Percentiles rank a stretch among this genome's conserved stretches.
These are phyloP conservation scores for Camellia granthamiana DNA, from an alignment of 148 eudicot species.

Conservation along the genomic window DNA sequence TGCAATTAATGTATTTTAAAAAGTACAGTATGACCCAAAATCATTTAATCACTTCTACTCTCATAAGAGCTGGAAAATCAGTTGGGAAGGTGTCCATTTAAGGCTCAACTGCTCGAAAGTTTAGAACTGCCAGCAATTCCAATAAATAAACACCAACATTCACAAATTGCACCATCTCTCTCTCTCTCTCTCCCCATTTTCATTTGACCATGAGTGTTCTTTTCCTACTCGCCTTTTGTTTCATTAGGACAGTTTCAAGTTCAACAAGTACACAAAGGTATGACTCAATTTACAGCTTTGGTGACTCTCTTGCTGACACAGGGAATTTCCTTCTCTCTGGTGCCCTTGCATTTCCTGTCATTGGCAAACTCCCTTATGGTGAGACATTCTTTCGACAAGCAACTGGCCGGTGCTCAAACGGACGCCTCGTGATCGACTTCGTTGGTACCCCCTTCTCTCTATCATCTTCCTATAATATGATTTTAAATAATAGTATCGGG, in stretches of 20 bases:
- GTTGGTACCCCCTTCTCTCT: conserved; percentile 33
- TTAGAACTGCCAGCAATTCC: background rate
- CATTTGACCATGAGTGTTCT: conserved; percentile 13
- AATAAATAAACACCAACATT: background rate
- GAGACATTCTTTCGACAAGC: conserved; percentile 53
- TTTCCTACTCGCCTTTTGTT: conserved; percentile 11
- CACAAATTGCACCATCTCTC: background rate
- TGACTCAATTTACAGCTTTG: conserved; percentile 44
- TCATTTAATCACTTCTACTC: background rate
- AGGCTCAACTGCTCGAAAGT: conserved; percentile 11
- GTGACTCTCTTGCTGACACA: conserved; percentile 50
- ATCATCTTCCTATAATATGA: background rate
- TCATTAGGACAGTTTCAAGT: background rate
- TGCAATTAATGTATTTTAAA: background rate
- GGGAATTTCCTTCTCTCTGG: conserved; percentile 55
- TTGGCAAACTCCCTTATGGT: conserved; percentile 60
- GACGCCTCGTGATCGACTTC: conserved; percentile 65
- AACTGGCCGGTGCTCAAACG: conserved; percentile 73
- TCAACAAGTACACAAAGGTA: conserved; percentile 14
- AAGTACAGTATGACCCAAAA: background rate
- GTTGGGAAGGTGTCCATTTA: conserved; percentile 20
- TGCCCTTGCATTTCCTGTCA: conserved; percentile 50
- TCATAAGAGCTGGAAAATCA: background rate
- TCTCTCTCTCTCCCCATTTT: background rate
- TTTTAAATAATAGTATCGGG: background rate